Evolutionary conservation across 371 early-diverging fungal species (phyloP), one percentile per base, ranked within the genome.

Genomic region (Smittium mucronatum): DNA sequence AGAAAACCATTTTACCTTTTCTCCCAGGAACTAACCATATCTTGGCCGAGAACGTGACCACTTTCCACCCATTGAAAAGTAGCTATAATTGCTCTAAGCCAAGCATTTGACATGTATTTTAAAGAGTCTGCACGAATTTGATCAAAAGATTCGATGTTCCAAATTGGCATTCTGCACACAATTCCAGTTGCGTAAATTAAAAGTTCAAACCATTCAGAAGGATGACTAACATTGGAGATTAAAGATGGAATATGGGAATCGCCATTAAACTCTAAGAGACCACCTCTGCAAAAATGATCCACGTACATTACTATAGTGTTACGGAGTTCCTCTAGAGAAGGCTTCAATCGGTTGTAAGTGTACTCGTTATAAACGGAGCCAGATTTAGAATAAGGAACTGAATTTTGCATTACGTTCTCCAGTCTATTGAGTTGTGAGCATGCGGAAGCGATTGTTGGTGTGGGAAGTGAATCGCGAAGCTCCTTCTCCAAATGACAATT

Each of bases 321-420:
- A 80, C 87, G 81, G 36, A 92, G 79, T 67, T 93, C 93, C 1
- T 80, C 74, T 29, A 95, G 78, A 21, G 82, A 81, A 35, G 89
- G 88, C 71, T 87, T 81, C 58, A 94, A 91, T 72, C 97, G 83
- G 74, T 90, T 88, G 77, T 87, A 95, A 16, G 93, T 85, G 78
- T 97, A 97, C 75, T 90, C 91, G 74, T 92, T 89, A 65, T 84
- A 80, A 28, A 85, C 85, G 25, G 89, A 88, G 5, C 94, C 95
- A 69, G 85, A 78, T 67, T 87, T 87, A 65, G 83, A 86, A 80
- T 92, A 97, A 0, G 95, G 95, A 73, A 93, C 92, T 21, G 89
- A 83, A 2, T 86, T 85, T 34, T 78, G 79, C 61, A 95, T 77
- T 57, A 83, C 82, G 72, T 87, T 87, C 72, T 92, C 88, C 65